Base-by-base conservation (phyloP, 2,329 filamentous ascomycete species). In the Colletotrichum simmondsii region DNA sequence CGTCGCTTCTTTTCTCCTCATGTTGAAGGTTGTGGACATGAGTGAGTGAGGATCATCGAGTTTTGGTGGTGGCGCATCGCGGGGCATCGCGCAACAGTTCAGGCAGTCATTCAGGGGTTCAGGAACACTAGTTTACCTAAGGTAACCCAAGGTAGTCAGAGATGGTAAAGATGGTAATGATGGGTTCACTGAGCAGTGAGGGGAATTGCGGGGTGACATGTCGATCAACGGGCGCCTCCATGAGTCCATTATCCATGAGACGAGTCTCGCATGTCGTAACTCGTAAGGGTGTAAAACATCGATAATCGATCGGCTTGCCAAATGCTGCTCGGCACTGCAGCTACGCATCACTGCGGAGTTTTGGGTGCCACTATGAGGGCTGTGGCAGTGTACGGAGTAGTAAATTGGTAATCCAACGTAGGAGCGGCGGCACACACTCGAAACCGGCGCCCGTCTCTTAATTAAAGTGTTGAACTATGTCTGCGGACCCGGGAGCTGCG, bases 21-120 rank as follows among this genome's bases (percentile, higher is more conserved):
- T 72, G 64, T 60, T 65, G 58, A 53, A 46, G 4, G 7, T 22
- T 54, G 52, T 28, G 52, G 26, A 54, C 3, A 49, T 54, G 11
- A 16, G 6, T 6, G 5, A 6, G 5, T 42, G 37, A 54, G 52
- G 52, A 28, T 54, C 37, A 24, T n/a, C 6, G 19, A 49, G 11
- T n/a, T n/a, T 49, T 49, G 42, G 42, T 49, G 42, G 42, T 49
- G 42, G 42, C 42, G 42, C 42, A n/a, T 46, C 19, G 19, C 16
- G 42, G 42, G 7, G 42, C 42, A 46, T 49, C 11, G 26, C 42
- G 53, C n/a, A 37, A 28, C 14, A n/a, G 32, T 4, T 16, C 32
- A 57, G 28, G 30, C 8, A 60, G 52, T 30, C 52, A 24, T 62
- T 68, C 58, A 71, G 70, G 60, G 66, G 66, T 53, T 61, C 32